Conservation (phyloP, 2,329 filamentous ascomycete genomes). For the Sarocladium kiliense region DNA sequence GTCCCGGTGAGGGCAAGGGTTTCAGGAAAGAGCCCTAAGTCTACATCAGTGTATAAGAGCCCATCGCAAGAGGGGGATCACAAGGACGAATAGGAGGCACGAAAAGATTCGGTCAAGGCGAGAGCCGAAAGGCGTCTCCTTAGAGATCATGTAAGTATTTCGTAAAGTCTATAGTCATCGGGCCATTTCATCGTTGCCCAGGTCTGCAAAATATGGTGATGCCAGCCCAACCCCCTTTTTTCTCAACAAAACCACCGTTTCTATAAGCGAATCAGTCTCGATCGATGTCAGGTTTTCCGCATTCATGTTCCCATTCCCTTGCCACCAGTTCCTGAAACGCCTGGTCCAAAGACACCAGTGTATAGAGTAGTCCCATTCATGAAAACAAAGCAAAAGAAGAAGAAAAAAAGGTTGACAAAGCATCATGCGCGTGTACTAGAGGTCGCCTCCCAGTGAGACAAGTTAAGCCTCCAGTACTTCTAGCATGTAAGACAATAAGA, state of each 20-base stretch:
- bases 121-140: background rate
- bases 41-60: background rate
- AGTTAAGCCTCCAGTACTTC: background rate
- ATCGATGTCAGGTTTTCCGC: background rate
- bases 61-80: background rate
- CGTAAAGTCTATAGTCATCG: slow-evolving; percentile 4
- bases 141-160: slow-evolving; percentile 5
- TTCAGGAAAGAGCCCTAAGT: background rate
- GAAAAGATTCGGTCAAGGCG: background rate
- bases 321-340: background rate
- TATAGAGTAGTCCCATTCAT: background rate
- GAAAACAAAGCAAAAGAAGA: background rate
- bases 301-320: background rate
- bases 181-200: background rate
- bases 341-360: background rate
- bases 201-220: background rate
- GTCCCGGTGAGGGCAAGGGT: slow-evolving; percentile 1
- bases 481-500: background rate
- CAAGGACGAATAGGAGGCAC: no score
- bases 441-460: background rate
- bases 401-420: background rate
- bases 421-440: background rate
- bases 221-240: background rate
- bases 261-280: background rate
- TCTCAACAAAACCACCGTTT: background rate